A percentile compares a stretch with the other conserved stretches of the same genome.
Conservation (phyloP, 768 basidiomycete genomes). For the Filobasidium floriforme region DNA sequence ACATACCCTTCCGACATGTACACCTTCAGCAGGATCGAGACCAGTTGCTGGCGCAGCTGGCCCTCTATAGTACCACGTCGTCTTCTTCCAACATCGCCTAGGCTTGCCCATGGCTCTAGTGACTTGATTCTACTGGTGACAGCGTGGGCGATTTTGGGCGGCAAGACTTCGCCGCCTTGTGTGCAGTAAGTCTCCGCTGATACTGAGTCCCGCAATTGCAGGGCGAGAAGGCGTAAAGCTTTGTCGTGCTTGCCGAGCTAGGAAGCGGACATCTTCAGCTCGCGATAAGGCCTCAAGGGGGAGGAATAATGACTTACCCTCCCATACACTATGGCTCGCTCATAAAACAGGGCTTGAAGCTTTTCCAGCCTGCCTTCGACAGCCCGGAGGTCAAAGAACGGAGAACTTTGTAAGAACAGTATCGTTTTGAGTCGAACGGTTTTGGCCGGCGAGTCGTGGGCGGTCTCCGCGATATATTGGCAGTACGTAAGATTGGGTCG, state of each 20-base stretch:
- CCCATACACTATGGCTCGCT: slow-evolving; percentile 68
- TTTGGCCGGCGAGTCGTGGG: slow-evolving; percentile 70
- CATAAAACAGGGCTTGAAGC: slow-evolving; percentile 58
- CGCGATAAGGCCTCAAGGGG: neutral
- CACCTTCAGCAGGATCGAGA: slow-evolving; percentile 67
- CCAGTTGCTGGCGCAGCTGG: slow-evolving; percentile 53
- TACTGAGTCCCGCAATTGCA: slow-evolving; percentile 61
- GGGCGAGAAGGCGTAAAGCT: slow-evolving; percentile 62
- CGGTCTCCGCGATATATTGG: slow-evolving; percentile 71
- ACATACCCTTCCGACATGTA: slow-evolving; percentile 72
- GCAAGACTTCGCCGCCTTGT: slow-evolving; percentile 66
- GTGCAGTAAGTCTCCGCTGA: slow-evolving; percentile 84
- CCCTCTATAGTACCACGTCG: slow-evolving; percentile 49
- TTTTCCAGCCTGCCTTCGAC: slow-evolving; percentile 52
- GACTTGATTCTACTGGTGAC: slow-evolving; percentile 51
- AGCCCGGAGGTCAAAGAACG: slow-evolving; percentile 55
- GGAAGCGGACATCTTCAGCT: neutral
- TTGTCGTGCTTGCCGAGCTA: slow-evolving; percentile 56
- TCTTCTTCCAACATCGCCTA: slow-evolving; percentile 44
- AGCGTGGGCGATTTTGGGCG: slow-evolving; percentile 53
- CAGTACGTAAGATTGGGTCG: slow-evolving; percentile 50
- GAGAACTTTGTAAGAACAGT: slow-evolving; percentile 73
- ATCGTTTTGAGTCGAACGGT: slow-evolving; percentile 63
- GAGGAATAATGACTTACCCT: slow-evolving; percentile 52
- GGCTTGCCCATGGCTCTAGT: slow-evolving; percentile 55